Percentiles rank a stretch among this genome's conserved stretches.
These are phyloP conservation scores for Globisporangium nodosum DNA, from an alignment of 352 stramenopile genomes.

Conservation along the genomic window DNA sequence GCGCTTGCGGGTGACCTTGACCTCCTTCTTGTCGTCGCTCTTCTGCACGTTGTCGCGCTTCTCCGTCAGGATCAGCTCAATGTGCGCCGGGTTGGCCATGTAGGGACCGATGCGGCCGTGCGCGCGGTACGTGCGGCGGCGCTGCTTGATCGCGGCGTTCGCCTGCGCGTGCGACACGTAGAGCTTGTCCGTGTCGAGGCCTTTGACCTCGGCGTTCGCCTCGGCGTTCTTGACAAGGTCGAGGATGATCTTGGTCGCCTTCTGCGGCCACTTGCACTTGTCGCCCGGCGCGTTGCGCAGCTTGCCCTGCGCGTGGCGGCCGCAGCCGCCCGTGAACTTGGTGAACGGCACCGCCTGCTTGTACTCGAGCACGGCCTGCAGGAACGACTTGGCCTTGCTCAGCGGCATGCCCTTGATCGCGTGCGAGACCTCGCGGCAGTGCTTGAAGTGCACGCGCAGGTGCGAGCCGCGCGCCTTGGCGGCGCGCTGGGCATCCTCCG, in stretches of 20 bases:
- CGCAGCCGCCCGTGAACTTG: constrained; percentile 98
- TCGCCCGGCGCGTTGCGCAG: constrained; percentile 91
- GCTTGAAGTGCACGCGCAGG: constrained; percentile 99
- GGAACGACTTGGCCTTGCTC: constrained; percentile 93
- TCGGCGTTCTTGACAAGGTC: constrained; percentile 98
- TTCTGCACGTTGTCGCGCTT: constrained; percentile 93
- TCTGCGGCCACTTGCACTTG: constrained; percentile 98
- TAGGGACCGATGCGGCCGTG: constrained; percentile 98
- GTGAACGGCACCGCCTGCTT: constrained; percentile 99
- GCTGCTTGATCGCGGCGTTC: constrained; percentile 97
- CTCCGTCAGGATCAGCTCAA: constrained; percentile 99
- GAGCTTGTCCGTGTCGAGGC: constrained; percentile 94
- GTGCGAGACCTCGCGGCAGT: constrained; percentile 98
- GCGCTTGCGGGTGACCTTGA: constrained; percentile 86
- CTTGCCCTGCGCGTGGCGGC: constrained; percentile 97
- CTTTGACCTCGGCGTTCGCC: constrained; percentile 98
- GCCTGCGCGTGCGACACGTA: constrained; percentile 97
- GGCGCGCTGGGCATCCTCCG: constrained; percentile 82
- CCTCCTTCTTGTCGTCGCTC: constrained; percentile 79
- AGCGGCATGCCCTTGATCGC: constrained; percentile 98
- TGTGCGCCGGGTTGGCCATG: constrained; percentile 98
- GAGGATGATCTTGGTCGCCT: constrained; percentile 98
- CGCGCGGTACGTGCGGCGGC: constrained; percentile 97
- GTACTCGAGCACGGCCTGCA: constrained; percentile 95
- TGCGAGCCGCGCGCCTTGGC: constrained; percentile 96